Evolutionary conservation across 129 eudicot species (phyloP).

Genomic region (Centrapalus pauciflorus): DNA sequence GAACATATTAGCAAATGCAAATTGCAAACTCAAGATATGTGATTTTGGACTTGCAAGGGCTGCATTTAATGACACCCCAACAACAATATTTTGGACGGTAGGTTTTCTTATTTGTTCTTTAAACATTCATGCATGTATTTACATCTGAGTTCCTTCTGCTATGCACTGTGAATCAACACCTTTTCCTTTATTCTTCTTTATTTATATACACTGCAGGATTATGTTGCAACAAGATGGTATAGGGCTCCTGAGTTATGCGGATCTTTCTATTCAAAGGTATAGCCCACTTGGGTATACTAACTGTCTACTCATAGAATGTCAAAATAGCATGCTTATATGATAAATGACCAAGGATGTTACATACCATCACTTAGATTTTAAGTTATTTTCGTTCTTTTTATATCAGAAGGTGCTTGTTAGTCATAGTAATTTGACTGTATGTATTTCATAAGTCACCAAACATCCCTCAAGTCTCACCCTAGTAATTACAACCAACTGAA

Average conservation of each 20-base stretch:
- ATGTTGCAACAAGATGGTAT: constrained; percentile 95
- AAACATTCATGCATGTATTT: not conserved
- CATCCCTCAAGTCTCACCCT: not conserved
- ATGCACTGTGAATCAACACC: not conserved
- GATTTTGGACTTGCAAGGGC: constrained; percentile 92
- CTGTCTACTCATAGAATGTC: constrained; percentile 11
- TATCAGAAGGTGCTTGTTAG: constrained; percentile 19
- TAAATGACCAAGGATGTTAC: constrained; percentile 3
- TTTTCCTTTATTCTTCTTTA: not conserved
- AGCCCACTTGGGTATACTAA: not conserved
- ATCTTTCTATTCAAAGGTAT: constrained; percentile 85
- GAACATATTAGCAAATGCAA: constrained; percentile 89
- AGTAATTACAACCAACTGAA: too few species aligned
- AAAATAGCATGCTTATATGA: not conserved
- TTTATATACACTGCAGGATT: constrained; percentile 47
- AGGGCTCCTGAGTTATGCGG: constrained; percentile 94
- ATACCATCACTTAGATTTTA: constrained; percentile 15
- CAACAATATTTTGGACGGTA: constrained; percentile 95
- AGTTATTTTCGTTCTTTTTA: too few species aligned
- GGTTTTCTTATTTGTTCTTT: not conserved
- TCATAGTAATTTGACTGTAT: not conserved
- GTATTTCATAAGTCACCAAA: not conserved
- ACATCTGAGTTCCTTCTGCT: not conserved
- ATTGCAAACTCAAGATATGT: constrained; percentile 88
- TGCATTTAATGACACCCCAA: constrained; percentile 81